Evolutionary conservation across 2,329 filamentous ascomycete genomes (phyloP), one percentile per base, ranked within the genome.

Genomic region (Pseudocercospora musae): DNA sequence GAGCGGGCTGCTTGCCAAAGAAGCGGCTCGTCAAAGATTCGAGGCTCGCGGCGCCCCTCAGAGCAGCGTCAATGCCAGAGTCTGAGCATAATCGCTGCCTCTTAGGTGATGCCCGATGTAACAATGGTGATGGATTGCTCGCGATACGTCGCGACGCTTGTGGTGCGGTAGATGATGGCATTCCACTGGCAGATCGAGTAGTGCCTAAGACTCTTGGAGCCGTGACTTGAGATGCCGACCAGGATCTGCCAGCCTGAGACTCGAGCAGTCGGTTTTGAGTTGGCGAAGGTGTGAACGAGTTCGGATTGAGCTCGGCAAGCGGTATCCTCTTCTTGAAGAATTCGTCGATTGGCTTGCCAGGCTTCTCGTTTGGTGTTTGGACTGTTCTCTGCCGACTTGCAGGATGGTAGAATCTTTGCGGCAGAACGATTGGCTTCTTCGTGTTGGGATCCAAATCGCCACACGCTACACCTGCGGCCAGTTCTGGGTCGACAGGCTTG

Each of bases 381-480:
- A 70, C 54, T 5, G 57, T 52, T n/a, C 60, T 66, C 66, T 48
- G 58, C 52, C n/a, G 79, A 74, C 46, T 54, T 13, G 46, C 60
- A 58, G 65, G 59, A 37, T 66, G 58, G 57, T 72, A 66, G 60
- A 69, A 69, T 57, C 65, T 62, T 18, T 73, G 73, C 56, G 76
- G 76, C 11, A 83, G 62, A 23, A 73, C 66, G 53, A 88, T 82
- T 2, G 82, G 83, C 63, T 87, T 75, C 76, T 97, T 98, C 1
- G 92, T 96, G 68, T 94, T 95, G 1, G 95, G 95, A 74, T 98
- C 89, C 50, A 97, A 77, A 68, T 96, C 90, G 37, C 95, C 95
- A 40, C 75, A 80, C 23, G 95, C 92, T 62, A 99, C 88, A 5
- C 86, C 87, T 56, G 82, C 81, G 7, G 94, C 92, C 62, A 91